Conservation (phyloP, 2,329 filamentous ascomycete genomes). For the Colletotrichum cereale region DNA sequence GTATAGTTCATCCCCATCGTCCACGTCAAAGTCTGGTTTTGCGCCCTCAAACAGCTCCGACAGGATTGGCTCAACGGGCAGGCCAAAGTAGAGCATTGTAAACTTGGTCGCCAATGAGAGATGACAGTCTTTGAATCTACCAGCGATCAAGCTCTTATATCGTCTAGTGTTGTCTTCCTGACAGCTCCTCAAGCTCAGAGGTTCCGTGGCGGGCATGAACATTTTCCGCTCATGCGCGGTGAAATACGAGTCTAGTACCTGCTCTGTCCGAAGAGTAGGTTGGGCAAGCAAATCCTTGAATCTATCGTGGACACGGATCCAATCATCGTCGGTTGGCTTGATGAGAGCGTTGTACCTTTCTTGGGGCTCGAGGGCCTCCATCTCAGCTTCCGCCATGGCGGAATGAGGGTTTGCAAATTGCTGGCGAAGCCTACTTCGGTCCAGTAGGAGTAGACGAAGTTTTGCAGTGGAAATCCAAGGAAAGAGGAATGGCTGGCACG, state of each 20-base stretch:
- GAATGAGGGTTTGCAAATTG: not conserved
- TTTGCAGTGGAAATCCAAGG: not conserved
- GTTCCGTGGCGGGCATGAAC: slow-evolving; percentile 47
- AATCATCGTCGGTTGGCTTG: slow-evolving; percentile 43
- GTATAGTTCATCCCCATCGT: slow-evolving; percentile 41
- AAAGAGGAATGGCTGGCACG: not conserved
- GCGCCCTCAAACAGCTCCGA: slow-evolving; percentile 39
- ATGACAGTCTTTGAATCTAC: slow-evolving; percentile 47
- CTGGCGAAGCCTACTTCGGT: not conserved
- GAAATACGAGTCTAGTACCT: slow-evolving; percentile 52
- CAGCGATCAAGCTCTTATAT: slow-evolving; percentile 48
- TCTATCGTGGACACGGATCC: slow-evolving; percentile 45
- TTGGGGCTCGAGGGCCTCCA: slow-evolving; percentile 6
- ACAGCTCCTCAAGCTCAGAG: slow-evolving; percentile 46
- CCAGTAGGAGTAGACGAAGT: not conserved
- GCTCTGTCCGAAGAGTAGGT: slow-evolving; percentile 43
- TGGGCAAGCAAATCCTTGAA: slow-evolving; percentile 48
- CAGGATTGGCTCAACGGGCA: slow-evolving; percentile 56
- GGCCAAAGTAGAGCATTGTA: slow-evolving; percentile 61
- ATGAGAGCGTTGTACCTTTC: slow-evolving; percentile 44
- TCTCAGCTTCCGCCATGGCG: slow-evolving; percentile 13
- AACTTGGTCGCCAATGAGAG: slow-evolving; percentile 56
- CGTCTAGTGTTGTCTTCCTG: slow-evolving; percentile 49
- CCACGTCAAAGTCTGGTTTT: slow-evolving; percentile 44
- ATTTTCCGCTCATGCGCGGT: slow-evolving; percentile 50